phyloP scores from a whole-genome alignment of 768 basidiomycete genomes.

The Solioccasus polychromus region DNA sequence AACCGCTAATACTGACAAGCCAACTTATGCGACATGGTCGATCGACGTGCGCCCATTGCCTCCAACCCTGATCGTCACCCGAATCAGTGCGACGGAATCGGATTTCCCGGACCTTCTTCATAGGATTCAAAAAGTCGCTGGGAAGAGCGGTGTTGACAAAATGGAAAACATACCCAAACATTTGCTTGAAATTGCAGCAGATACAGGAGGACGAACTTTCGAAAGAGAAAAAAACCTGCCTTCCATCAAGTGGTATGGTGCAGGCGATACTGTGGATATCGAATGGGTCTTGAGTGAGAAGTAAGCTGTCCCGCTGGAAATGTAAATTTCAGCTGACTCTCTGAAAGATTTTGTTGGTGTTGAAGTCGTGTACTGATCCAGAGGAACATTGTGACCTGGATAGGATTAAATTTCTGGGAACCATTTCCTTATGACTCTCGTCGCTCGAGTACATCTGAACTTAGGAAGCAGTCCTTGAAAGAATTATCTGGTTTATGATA shows the following conservation, averaged over 20 bases:
- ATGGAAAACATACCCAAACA: constrained; percentile 43
- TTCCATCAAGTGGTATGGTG: constrained; percentile 48
- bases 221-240: constrained; percentile 40
- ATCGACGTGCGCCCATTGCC: constrained; percentile 32
- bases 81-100: constrained; percentile 30
- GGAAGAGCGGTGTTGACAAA: constrained; percentile 28
- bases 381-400: too few relatives aligned
- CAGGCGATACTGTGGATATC: constrained; percentile 29
- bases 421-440: too few relatives aligned
- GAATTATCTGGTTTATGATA: too few relatives aligned
- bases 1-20: neutral
- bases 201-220: constrained; percentile 29
- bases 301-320: too few relatives aligned
- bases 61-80: constrained; percentile 41
- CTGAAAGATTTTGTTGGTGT: constrained; percentile 8
- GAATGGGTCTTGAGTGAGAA: constrained; percentile 49
- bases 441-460: too few relatives aligned
- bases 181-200: constrained; percentile 24
- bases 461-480: too few relatives aligned
- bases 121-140: constrained; percentile 33
- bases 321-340: too few relatives aligned
- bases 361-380: too few relatives aligned
- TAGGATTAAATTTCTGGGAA: too few relatives aligned
- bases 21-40: constrained; percentile 42
- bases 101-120: constrained; percentile 34